Conservation (phyloP, 768 basidiomycete species). For the Tricholoma sp. region DNA sequence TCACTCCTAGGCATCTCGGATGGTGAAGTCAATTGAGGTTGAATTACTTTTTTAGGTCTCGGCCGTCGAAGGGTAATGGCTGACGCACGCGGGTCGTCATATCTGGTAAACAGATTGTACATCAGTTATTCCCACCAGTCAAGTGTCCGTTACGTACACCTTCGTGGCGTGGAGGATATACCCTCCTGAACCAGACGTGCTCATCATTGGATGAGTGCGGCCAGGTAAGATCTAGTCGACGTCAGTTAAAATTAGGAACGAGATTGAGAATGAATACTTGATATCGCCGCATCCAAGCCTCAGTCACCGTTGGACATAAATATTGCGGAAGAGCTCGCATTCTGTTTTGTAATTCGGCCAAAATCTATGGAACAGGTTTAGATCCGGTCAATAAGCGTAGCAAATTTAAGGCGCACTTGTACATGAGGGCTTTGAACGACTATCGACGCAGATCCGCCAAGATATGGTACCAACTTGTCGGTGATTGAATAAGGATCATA, state of each 20-base stretch:
- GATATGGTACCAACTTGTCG: constrained; percentile 64
- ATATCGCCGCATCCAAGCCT: constrained; percentile 85
- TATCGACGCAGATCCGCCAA: constrained; percentile 82
- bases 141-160: constrained; percentile 46
- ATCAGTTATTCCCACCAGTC: not conserved
- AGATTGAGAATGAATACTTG: constrained; percentile 42
- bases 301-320: constrained; percentile 75
- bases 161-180: constrained; percentile 83
- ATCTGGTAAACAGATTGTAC: constrained; percentile 31
- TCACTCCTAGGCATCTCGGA: constrained; percentile 3
- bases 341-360: constrained; percentile 72
- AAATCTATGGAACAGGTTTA: constrained; percentile 37
- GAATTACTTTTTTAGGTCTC: constrained; percentile 32
- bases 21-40: constrained; percentile 3
- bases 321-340: constrained; percentile 63
- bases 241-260: not conserved
- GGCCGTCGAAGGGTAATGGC: constrained; percentile 43
- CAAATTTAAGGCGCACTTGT: constrained; percentile 38
- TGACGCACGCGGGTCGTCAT: constrained; percentile 60
- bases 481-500: constrained; percentile 84
- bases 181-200: constrained; percentile 82
- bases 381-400: not conserved
- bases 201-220: constrained; percentile 94
- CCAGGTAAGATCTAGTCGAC: constrained; percentile 73
- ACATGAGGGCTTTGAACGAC: constrained; percentile 82